phyloP scores from a whole-genome alignment of 2,329 filamentous ascomycete species.

The Davidsoniella eucalypti region DNA sequence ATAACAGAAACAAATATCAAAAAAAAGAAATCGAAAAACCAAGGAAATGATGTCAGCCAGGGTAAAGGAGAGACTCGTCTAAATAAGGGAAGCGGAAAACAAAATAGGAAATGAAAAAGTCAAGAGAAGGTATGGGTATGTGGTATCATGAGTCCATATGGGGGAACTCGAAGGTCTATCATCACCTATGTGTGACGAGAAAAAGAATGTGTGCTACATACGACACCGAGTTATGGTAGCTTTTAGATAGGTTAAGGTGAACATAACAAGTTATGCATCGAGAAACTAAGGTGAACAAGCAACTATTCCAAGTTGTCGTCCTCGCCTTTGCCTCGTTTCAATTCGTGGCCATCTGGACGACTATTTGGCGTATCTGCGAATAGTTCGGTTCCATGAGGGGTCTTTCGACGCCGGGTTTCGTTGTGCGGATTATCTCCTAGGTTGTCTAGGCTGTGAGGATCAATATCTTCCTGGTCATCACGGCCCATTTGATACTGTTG shows the following conservation, averaged over 20 bases:
- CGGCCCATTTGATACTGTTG: slow-evolving; percentile 1
- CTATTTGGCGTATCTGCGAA: slow-evolving; percentile 4
- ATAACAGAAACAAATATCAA: background rate
- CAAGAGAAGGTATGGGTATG: background rate
- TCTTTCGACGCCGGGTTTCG: slow-evolving; percentile 10
- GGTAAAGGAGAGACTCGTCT: background rate
- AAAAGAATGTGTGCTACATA: background rate
- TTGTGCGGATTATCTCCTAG: slow-evolving; percentile 6
- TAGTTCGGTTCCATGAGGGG: slow-evolving; percentile 8
- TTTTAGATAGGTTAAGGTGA: too few relatives aligned
- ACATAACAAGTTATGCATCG: too few relatives aligned
- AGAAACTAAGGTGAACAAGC: background rate
- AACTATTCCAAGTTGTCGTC: background rate
- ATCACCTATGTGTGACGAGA: background rate
- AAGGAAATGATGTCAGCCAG: slow-evolving; percentile 1
- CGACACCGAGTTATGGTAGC: too few relatives aligned
- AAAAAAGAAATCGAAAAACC: background rate
- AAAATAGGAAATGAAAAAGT: background rate
- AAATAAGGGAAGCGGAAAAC: background rate
- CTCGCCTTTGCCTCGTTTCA: slow-evolving; percentile 7
- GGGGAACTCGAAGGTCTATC: background rate
- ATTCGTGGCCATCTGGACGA: background rate
- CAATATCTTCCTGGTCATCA: slow-evolving; percentile 2
- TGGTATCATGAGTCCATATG: background rate
- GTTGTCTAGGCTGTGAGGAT: background rate